Percentiles rank a stretch among this genome's conserved stretches.
phyloP scores from a whole-genome alignment of 257 asterid species.

The Mentha longifolia region DNA sequence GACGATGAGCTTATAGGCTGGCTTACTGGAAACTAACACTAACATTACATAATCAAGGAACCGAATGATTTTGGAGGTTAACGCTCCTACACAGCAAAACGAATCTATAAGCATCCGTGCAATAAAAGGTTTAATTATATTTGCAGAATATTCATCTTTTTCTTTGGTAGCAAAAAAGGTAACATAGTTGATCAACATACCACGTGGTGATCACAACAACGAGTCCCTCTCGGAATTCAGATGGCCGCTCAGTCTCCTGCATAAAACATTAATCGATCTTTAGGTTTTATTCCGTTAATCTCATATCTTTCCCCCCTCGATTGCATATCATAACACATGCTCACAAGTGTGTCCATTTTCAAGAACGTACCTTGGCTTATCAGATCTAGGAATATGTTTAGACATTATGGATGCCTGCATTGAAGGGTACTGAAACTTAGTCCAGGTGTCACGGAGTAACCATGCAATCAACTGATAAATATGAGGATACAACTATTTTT shows the following conservation, averaged over 20 bases:
- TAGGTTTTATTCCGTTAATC: not conserved
- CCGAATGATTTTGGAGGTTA: conserved; percentile 18
- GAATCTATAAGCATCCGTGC: not conserved
- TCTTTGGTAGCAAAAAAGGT: conserved; percentile 12
- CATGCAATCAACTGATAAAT: not conserved
- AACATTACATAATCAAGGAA: conserved; percentile 5
- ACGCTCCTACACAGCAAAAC: conserved; percentile 25
- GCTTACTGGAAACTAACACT: conserved; percentile 17
- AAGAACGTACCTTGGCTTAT: conserved; percentile 68
- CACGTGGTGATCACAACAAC: conserved; percentile 45
- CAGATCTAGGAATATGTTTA: conserved; percentile 62
- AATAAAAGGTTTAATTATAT: too few relatives aligned
- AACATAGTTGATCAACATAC: conserved; percentile 37
- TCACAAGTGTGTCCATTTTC: not conserved
- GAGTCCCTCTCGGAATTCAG: conserved; percentile 56
- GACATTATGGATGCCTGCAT: conserved; percentile 83
- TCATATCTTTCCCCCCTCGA: not conserved
- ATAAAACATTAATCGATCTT: conserved; percentile 8
- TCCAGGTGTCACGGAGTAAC: not conserved
- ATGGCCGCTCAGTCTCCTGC: conserved; percentile 77
- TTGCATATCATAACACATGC: not conserved
- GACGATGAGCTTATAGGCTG: conserved; percentile 7
- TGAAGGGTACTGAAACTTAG: conserved; percentile 24
- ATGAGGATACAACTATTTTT: not conserved
- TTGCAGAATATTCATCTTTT: not conserved